phyloP scores from a whole-genome alignment of 2,329 filamentous ascomycete genomes.

The Hymenoscyphus salicellus region DNA sequence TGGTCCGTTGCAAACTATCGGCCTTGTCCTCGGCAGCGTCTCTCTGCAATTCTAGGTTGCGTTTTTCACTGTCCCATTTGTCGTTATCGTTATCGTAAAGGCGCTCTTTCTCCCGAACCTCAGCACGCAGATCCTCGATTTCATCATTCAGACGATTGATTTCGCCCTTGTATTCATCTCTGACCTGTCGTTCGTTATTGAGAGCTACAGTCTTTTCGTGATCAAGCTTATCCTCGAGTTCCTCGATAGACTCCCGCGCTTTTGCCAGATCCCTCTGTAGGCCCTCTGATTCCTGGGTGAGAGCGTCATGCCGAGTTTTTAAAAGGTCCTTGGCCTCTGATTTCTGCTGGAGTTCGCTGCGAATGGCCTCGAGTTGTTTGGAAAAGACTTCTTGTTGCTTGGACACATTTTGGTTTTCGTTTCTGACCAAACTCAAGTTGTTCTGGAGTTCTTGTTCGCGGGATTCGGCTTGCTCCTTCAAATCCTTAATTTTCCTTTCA shows the following conservation, averaged over 20 bases:
- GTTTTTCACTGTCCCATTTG: conserved; percentile 67
- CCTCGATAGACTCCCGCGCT: conserved; percentile 42
- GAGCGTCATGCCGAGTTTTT: conserved; percentile 64
- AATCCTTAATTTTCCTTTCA: conserved; percentile 42
- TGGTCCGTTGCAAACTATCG: conserved; percentile 64
- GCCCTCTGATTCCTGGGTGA: conserved; percentile 63
- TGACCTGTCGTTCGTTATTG: conserved; percentile 59
- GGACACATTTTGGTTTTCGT: conserved; percentile 13
- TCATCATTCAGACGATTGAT: conserved; percentile 52
- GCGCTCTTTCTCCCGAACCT: conserved; percentile 67
- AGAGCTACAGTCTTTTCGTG: conserved; percentile 39
- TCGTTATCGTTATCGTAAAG: conserved; percentile 69
- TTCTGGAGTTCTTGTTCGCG: conserved; percentile 38
- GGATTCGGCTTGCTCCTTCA: conserved; percentile 32
- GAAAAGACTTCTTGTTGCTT: conserved; percentile 16
- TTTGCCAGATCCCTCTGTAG: conserved; percentile 61
- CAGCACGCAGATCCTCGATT: conserved; percentile 51
- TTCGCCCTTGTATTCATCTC: conserved; percentile 52
- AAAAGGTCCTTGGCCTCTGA: conserved; percentile 67
- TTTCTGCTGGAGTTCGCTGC: conserved; percentile 43
- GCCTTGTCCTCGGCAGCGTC: conserved; percentile 66
- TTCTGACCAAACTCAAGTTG: conserved; percentile 40
- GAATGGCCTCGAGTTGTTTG: conserved; percentile 38
- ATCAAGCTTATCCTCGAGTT: conserved; percentile 48
- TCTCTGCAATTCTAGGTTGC: conserved; percentile 62